Base-by-base conservation (phyloP, 805 yeast genomes). In the Yamadazyma takamatsuzukensis region DNA sequence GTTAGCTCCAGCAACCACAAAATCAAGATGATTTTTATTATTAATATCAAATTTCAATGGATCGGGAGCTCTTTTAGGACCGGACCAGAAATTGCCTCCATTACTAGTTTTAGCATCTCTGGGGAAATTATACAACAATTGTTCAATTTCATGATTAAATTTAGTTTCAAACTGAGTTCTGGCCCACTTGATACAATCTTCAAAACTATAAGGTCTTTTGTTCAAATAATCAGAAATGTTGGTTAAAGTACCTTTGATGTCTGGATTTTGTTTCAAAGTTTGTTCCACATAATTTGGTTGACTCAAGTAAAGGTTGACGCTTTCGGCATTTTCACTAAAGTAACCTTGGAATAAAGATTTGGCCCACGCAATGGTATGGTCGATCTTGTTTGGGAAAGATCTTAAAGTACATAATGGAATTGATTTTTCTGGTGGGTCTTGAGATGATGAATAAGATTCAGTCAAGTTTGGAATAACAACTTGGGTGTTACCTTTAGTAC, bases 351-450 rank as follows among this genome's bases (percentile, higher is more conserved):
- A 93, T 54, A 87, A 70, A 13, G 88, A 80, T 65, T 94, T 94
- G 11, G 97, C 95, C 99, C 99, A 93, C 5, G 98, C 97, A 64
- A 93, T 93, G 1, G 99, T 93, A 56, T 93, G 99, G 57, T 93
- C 99, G 50, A 93, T 93, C 64, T 90, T 90, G 62, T 88, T 85
- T 36, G 99, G 99, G 81, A 93, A 93, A 3, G 96, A 85, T 64
- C 97, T 80, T 55, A 93, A 72, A 2, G 99, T 93, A 74, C 99
- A 93, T 52, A 93, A 72, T 19, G 99, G 99, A 53, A 93, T 89
- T 3, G 96, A 80, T 63, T 88, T 88, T 68, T 93, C 99, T 23
- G 99, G 99, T 27, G 99, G 98, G 63, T 93, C 99, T 58, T 87
- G 94, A 9, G 96, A 85, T 2, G 96, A 84, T 3, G 97, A 85